Percentiles rank a stretch among this genome's conserved stretches.
These are phyloP conservation scores for Zygoascus bituminiphila DNA, from an alignment of 805 yeast species.

Conservation along the genomic window DNA sequence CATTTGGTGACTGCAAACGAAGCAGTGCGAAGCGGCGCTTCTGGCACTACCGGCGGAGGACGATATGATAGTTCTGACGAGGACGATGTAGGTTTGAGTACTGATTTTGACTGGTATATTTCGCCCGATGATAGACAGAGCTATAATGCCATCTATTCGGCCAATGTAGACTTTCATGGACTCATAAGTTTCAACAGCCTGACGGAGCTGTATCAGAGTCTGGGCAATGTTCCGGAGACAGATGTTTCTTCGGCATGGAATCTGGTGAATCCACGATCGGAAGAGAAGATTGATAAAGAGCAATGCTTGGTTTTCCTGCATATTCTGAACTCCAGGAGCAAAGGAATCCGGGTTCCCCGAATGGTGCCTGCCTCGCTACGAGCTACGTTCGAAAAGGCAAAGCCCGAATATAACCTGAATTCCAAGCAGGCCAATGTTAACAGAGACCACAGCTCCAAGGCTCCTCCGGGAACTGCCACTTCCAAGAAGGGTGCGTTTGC, in stretches of 20 bases:
- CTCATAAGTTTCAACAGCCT: constrained; percentile 69
- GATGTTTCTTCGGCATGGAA: constrained; percentile 93
- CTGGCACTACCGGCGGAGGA: not conserved
- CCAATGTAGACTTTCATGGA: constrained; percentile 71
- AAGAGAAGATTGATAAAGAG: constrained; percentile 85
- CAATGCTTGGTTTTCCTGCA: constrained; percentile 86
- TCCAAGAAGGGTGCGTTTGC: constrained; percentile 25
- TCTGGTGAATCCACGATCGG: constrained; percentile 82
- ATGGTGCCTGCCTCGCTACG: constrained; percentile 90
- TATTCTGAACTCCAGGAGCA: constrained; percentile 81
- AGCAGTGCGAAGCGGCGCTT: constrained; percentile 34
- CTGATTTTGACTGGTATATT: constrained; percentile 92
- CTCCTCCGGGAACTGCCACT: constrained; percentile 9
- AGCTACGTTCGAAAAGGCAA: constrained; percentile 83
- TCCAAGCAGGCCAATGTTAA: constrained; percentile 44
- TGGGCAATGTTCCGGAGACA: constrained; percentile 66
- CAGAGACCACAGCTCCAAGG: constrained; percentile 5
- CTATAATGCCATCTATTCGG: constrained; percentile 69
- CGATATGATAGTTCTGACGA: constrained; percentile 35
- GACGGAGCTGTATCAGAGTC: constrained; percentile 56
- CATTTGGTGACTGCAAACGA: constrained; percentile 78
- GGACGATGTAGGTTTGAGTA: constrained; percentile 55
- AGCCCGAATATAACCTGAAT: constrained; percentile 49
- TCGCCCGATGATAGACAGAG: constrained; percentile 76
- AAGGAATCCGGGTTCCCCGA: constrained; percentile 77